Evolutionary conservation across 345 rosid genomes (phyloP).

Genomic region (Noccaea bulbosa): DNA sequence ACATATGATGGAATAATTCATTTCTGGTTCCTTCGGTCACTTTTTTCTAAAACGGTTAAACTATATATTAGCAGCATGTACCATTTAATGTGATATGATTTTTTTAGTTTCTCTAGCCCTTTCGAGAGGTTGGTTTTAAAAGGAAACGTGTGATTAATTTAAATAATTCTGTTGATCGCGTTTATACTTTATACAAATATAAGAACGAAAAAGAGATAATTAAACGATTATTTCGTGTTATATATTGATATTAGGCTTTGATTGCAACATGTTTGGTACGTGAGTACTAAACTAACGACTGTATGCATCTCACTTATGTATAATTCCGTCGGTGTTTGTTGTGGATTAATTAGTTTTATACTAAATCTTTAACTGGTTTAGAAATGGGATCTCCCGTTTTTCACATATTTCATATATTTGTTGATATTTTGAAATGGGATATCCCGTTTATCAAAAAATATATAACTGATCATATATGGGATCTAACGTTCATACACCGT

Average conservation of each 20-base stretch:
- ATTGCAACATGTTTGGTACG: constrained; percentile 27
- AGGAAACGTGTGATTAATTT: constrained; percentile 7
- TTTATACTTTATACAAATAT: neutral
- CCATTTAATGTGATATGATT: neutral
- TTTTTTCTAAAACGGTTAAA: neutral
- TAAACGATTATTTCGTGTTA: neutral
- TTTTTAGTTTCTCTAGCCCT: constrained; percentile 6
- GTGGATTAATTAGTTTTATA: neutral
- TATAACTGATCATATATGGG: neutral
- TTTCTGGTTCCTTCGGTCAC: neutral
- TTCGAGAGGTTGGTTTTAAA: constrained; percentile 15
- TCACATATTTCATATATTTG: neutral
- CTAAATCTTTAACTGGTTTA: neutral
- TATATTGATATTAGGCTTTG: constrained; percentile 12
- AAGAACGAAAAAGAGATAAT: neutral
- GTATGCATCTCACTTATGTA: neutral
- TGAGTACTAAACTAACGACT: constrained; percentile 7
- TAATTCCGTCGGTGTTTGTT: neutral
- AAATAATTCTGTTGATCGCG: neutral
- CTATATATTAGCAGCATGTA: neutral
- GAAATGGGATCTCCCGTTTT: neutral
- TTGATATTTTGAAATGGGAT: neutral
- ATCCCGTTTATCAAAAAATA: neutral
- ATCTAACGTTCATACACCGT: neutral
- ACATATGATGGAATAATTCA: neutral